Conservation (phyloP, 106 monocot species). For the Dioscorea zingiberensis region DNA sequence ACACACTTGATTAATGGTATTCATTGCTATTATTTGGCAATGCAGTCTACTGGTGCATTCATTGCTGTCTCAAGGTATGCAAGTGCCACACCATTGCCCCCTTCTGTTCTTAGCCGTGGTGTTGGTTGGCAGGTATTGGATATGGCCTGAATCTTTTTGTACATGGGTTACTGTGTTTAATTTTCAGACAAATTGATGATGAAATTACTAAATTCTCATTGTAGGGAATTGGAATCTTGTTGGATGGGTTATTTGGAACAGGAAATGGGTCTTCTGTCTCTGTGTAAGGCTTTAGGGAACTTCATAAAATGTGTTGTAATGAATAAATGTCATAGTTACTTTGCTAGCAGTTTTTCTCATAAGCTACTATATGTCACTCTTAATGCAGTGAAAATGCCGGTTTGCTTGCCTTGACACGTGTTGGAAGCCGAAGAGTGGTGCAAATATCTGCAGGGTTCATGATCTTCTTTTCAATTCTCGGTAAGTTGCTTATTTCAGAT, state of each 20-base stretch:
- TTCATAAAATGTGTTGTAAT: too few species aligned
- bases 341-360: neutral
- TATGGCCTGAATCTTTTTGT: neutral
- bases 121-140: constrained; percentile 85
- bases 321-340: neutral
- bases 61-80: constrained; percentile 93
- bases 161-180: neutral
- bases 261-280: constrained; percentile 87
- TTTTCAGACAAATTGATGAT: neutral
- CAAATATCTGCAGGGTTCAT: constrained; percentile 98
- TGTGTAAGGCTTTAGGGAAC: constrained; percentile 45
- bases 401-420: constrained; percentile 86
- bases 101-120: constrained; percentile 89
- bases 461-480: constrained; percentile 98
- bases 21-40: neutral
- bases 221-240: constrained; percentile 94
- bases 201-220: constrained; percentile 10
- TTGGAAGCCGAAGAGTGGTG: constrained; percentile 93
- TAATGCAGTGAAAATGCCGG: constrained; percentile 90
- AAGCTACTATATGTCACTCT: neutral
- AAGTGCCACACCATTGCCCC: constrained; percentile 81
- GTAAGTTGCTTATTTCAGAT: constrained; percentile 25
- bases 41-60: constrained; percentile 88
- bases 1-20: too few species aligned
- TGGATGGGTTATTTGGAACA: constrained; percentile 97